Evolutionary conservation across 306 rosid genomes (phyloP).

Genomic region (Medicago ruthenica): DNA sequence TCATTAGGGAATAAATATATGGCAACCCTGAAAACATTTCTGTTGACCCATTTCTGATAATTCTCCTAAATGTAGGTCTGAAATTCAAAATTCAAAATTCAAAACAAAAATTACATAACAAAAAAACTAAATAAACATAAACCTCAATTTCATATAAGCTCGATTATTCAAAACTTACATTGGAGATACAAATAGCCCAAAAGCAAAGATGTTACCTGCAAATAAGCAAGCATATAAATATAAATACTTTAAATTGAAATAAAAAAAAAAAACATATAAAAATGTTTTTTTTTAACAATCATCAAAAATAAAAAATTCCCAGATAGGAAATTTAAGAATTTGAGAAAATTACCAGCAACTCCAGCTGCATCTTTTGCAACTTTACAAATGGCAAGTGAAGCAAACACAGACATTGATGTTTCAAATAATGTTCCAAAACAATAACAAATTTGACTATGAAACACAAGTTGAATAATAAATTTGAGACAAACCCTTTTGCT

Average conservation of each 20-base stretch:
- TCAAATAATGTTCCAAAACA: background rate
- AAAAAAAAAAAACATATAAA: background rate
- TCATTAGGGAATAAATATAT: slow-evolving; percentile 79
- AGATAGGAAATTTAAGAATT: background rate
- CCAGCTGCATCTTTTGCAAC: slow-evolving; percentile 81
- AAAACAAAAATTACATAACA: slow-evolving; percentile 28
- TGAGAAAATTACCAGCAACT: slow-evolving; percentile 68
- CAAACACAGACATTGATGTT: slow-evolving; percentile 58
- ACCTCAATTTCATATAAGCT: slow-evolving; percentile 28
- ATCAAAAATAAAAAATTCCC: background rate
- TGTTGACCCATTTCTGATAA: slow-evolving; percentile 77
- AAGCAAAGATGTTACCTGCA: slow-evolving; percentile 90
- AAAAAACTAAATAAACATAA: slow-evolving; percentile 6
- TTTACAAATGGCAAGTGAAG: slow-evolving; percentile 35
- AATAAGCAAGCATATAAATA: slow-evolving; percentile 10
- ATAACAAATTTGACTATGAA: background rate
- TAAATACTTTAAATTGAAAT: background rate
- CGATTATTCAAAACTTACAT: slow-evolving; percentile 61
- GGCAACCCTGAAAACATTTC: slow-evolving; percentile 96
- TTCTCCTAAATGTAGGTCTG: slow-evolving; percentile 90
- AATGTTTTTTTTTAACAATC: background rate
- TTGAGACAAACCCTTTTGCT: background rate
- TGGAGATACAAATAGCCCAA: slow-evolving; percentile 90
- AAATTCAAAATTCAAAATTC: slow-evolving; percentile 41
- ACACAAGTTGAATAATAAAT: background rate